Evolutionary conservation across 2,329 filamentous ascomycete genomes (phyloP).

Genomic region (Aspergillus fijiensis): DNA sequence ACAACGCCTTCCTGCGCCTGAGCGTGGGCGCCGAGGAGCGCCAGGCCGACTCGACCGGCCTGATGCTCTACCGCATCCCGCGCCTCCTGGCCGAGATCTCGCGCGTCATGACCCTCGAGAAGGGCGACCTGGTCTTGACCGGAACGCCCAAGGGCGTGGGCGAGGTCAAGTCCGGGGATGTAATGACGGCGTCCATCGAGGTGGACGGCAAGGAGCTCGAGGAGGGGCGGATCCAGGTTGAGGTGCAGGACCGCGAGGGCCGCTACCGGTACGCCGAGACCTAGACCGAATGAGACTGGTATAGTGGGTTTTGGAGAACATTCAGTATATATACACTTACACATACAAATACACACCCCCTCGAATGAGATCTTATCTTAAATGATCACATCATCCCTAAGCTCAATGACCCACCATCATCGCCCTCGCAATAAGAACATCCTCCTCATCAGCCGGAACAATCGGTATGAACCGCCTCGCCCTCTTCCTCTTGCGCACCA

Average conservation of each 20-base stretch:
- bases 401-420: neutral
- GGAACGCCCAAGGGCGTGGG: slow-evolving; percentile 97
- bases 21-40: slow-evolving; percentile 75
- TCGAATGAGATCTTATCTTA: neutral
- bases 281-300: slow-evolving; percentile 32
- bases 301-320: neutral
- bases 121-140: slow-evolving; percentile 91
- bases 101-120: slow-evolving; percentile 88
- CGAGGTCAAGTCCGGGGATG: slow-evolving; percentile 77
- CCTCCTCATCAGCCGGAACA: slow-evolving; percentile 30
- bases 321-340: slow-evolving; percentile 10
- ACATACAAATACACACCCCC: slow-evolving; percentile 2
- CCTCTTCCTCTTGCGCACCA: slow-evolving; percentile 15
- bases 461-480: slow-evolving; percentile 30
- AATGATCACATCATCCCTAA: neutral
- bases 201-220: slow-evolving; percentile 79
- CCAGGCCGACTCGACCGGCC: slow-evolving; percentile 83
- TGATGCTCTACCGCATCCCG: slow-evolving; percentile 93
- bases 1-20: slow-evolving; percentile 82
- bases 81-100: slow-evolving; percentile 87
- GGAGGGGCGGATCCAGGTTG: slow-evolving; percentile 80
- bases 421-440: slow-evolving; percentile 17
- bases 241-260: slow-evolving; percentile 74
- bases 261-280: slow-evolving; percentile 76
- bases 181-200: slow-evolving; percentile 79